Base-by-base conservation (phyloP, 2,329 filamentous ascomycete genomes). In the Pseudocercospora musae region DNA sequence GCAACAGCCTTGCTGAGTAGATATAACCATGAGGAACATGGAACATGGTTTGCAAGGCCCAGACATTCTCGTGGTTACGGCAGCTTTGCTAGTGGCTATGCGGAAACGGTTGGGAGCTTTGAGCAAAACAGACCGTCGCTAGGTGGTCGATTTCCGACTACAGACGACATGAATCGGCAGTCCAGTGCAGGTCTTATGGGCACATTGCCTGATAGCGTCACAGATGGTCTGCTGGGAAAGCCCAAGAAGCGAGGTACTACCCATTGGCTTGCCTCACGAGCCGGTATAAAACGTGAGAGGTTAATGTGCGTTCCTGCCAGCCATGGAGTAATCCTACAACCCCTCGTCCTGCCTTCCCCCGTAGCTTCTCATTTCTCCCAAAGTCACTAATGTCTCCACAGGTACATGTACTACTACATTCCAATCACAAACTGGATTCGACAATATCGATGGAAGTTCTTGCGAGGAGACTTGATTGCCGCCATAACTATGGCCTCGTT, bases 401-500 rank as follows among this genome's bases (percentile, higher is more conserved):
- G 89, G 86, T 97, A 98, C 74, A 78, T 97, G 64, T 87, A 89
- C 3, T 98, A 99, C 79, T 99, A 99, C 74, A 81, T 99, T 50
- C 95, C 95, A 0, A 91, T 93, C 65, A 80, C 96, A 68, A 92
- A 89, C 67, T 99, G 95, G 95, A 89, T 96, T 65, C 83, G 82
- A 57, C 91, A 96, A 78, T 99, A 99, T 77, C 87, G 85, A 69
- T 88, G 87, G 84, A 85, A 86, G 3, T 96, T 91, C 77, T 77
- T 98, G 53, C 86, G 89, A 69, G 95, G 95, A 53, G 95, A 99
- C 76, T 79, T 98, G 18, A 82, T 96, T 13, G 89, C 94, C 8
- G 93, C 94, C 54, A 76, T 98, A 66, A 98, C 95, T n/a, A 89
- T 99, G 80, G 91, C 94, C n/a, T 96, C 93, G 25, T 95, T 99